Conservation (phyloP, 352 stramenopile genomes). For the Blastocystis sp. region DNA sequence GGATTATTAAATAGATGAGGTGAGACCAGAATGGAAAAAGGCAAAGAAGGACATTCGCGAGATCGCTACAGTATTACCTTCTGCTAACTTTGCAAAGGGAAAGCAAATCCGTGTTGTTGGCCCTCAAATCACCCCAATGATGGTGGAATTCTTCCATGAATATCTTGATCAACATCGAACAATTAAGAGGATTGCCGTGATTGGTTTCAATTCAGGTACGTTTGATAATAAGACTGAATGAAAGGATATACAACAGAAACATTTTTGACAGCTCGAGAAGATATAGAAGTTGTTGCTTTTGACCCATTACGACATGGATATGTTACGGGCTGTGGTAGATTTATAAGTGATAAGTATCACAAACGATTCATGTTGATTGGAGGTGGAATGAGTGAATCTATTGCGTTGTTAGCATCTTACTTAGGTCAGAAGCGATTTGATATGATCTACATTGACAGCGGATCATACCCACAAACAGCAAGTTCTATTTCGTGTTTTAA, state of each 20-base stretch:
- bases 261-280: constrained; percentile 49
- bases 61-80: constrained; percentile 54
- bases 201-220: constrained; percentile 61
- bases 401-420: constrained; percentile 20
- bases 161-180: constrained; percentile 42
- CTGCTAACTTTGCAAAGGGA: constrained; percentile 8
- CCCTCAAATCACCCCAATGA: constrained; percentile 54
- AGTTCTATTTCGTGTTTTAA: not conserved
- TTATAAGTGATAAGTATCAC: constrained; percentile 28
- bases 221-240: not conserved
- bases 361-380: constrained; percentile 48
- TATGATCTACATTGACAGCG: constrained; percentile 66
- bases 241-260: constrained; percentile 64
- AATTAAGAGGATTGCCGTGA: constrained; percentile 64
- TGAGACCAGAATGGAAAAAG: constrained; percentile 24
- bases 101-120: not conserved
- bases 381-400: constrained; percentile 12
- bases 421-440: constrained; percentile 58
- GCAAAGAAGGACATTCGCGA: constrained; percentile 16
- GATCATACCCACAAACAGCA: constrained; percentile 40
- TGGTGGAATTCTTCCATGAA: constrained; percentile 65
- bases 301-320: constrained; percentile 45
- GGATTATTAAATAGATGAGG: not conserved
- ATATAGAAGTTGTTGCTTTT: constrained; percentile 59
- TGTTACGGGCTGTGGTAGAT: not conserved